These are phyloP conservation scores for Exophiala bonariae DNA, from an alignment of 2,329 filamentous ascomycete genomes.

Conservation along the genomic window DNA sequence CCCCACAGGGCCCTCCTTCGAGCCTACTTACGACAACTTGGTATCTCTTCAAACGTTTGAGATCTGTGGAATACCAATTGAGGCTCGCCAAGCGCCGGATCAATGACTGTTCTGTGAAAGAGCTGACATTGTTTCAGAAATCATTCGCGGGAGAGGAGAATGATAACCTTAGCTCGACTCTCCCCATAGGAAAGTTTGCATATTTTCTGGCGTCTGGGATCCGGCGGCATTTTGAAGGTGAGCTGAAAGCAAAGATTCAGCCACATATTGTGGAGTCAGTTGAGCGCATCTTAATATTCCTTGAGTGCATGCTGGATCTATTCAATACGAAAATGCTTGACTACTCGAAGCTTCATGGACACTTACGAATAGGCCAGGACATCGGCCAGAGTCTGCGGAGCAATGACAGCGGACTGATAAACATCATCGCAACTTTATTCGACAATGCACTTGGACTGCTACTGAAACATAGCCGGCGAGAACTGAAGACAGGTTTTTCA, in stretches of 20 bases:
- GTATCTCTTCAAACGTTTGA: no score
- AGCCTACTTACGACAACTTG: no score
- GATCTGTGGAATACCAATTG: no score
- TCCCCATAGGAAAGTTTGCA: conserved; percentile 10
- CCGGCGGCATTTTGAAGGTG: not conserved
- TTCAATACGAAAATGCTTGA: conserved; percentile 46
- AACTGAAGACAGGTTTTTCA: conserved; percentile 34
- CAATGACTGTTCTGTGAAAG: conserved; percentile 3
- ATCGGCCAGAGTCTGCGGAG: conserved; percentile 60
- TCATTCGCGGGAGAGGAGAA: conserved; percentile 3
- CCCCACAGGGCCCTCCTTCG: no score
- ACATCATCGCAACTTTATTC: not conserved
- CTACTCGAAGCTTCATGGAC: conserved; percentile 55
- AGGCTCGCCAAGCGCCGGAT: no score
- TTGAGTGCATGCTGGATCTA: conserved; percentile 50
- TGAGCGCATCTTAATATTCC: conserved; percentile 41
- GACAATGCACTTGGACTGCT: not conserved
- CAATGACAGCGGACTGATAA: no score
- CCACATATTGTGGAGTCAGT: conserved; percentile 5
- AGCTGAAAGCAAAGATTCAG: not conserved
- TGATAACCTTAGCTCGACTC: not conserved
- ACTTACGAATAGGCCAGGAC: conserved; percentile 45
- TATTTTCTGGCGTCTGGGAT: conserved; percentile 3
- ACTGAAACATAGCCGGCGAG: conserved; percentile 2
- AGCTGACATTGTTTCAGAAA: conserved; percentile 14